Evolutionary conservation across 2,329 filamentous ascomycete genomes (phyloP), one percentile per base, ranked within the genome.

Genomic region (Penicillium sp.): DNA sequence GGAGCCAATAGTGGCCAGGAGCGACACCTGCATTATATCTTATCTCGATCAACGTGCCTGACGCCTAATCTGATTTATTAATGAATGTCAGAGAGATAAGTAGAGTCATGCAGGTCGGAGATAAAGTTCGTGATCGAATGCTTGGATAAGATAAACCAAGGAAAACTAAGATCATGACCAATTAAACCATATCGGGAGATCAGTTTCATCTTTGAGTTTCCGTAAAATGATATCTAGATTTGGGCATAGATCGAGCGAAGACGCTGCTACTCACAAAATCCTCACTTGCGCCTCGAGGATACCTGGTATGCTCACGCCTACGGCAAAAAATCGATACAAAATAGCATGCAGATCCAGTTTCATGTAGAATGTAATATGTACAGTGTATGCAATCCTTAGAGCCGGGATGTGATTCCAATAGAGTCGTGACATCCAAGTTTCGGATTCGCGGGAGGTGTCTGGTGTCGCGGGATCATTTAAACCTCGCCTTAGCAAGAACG

Each of bases 351-450:
- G 48, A 48, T 46, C 42, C 49, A 49, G 42, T 44, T 49, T 41
- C 49, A 49, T 46, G 33, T 37, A 49, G 43, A 47, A 33, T 31
- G 42, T 47, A 49, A 48, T 55, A 50, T 55, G 24, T 48, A 55
- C 49, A 55, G 23, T 44, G 28, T 39, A 50, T 50, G 50, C 25
- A 46, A 55, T 55, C 42, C 42, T 47, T 10, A 40, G 38, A 47
- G 46, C 42, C 42, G 23, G 33, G 32, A 37, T 39, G 41, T 15
- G n/a, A 42, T 18, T 44, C 33, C 42, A 53, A 46, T 42, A 27
- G 18, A 55, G 20, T 46, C 44, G 33, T 53, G 39, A n/a, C n/a
- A n/a, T n/a, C n/a, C n/a, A n/a, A n/a, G n/a, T n/a, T n/a, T n/a
- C n/a, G n/a, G n/a, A 42, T 47, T 15, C 25, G 28, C 37, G 15